Base-by-base conservation (phyloP, 768 basidiomycete species). In the Rhodosporidiobolus odoratus region DNA sequence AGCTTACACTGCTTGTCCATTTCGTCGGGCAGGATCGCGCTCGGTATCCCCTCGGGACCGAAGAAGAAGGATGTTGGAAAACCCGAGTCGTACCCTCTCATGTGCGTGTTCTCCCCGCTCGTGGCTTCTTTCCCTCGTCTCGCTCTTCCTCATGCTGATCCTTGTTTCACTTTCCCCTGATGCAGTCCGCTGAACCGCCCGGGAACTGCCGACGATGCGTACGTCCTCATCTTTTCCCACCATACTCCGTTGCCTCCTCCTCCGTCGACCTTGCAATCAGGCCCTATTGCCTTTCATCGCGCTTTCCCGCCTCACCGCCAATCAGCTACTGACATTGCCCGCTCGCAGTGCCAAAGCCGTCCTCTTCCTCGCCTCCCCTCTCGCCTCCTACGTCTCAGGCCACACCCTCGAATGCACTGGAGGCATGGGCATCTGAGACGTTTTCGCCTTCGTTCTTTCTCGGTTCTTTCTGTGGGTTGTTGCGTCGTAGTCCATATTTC, bases 351-450 rank as follows among this genome's bases (percentile, higher is more conserved):
- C n/a, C n/a, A n/a, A n/a, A n/a, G 84, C 84, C 3, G 83, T 91
- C 76, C 83, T 92, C 21, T 92, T 92, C 84, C 82, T 92, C 72
- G 86, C 85, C 0, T 89, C 89, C 17, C 90, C 90, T 21, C 82
- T 92, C 32, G 88, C 91, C 21, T 86, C 88, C 4, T 92, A 89
- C 78, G 87, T 92, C 64, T 86, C 84, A 53, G 90, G 90, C 12
- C 90, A 91, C 80, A 90, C 89, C 19, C 82, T 92, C 65, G 90
- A 91, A 79, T 32, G 32, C 60, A 68, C 67, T 2, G 67, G 60
- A 1, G 67, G 67, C 12, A 62, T 68, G 67, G 43, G 40, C 8
- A 68, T 68, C 34, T 62, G 52, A 57, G 30, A n/a, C n/a, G n/a
- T n/a, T n/a, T n/a, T n/a, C n/a, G n/a, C n/a, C n/a, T n/a, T n/a